Percentiles rank a stretch among this genome's conserved stretches.
Conservation (phyloP, 2,329 filamentous ascomycete species). For the Acrodontium crateriforme region DNA sequence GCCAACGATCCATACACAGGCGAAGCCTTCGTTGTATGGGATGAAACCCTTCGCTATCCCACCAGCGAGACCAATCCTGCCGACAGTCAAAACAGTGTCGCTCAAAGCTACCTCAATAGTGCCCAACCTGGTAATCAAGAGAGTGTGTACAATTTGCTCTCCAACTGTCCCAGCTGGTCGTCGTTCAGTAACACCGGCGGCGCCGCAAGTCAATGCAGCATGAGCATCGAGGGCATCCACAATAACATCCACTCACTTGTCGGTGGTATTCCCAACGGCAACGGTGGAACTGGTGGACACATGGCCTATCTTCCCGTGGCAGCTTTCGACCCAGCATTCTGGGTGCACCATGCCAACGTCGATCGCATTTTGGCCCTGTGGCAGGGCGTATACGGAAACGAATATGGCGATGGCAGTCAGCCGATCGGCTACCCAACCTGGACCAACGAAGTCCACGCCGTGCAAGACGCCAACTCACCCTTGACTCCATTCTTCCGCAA, state of each 20-base stretch:
- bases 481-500: slow-evolving; percentile 29
- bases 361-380: slow-evolving; percentile 15
- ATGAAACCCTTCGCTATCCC: slow-evolving; percentile 18
- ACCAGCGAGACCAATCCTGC: slow-evolving; percentile 12
- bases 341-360: slow-evolving; percentile 19
- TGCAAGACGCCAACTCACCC: not conserved
- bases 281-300: slow-evolving; percentile 3
- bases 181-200: slow-evolving; percentile 17
- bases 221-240: slow-evolving; percentile 8
- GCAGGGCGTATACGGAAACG: slow-evolving; percentile 2
- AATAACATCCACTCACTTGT: slow-evolving; percentile 8
- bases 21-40: slow-evolving; percentile 17
- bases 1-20: slow-evolving; percentile 12
- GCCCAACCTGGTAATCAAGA: slow-evolving; percentile 17
- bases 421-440: slow-evolving; percentile 1
- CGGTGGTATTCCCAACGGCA: slow-evolving; percentile 12
- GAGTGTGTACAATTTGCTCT: slow-evolving; percentile 20
- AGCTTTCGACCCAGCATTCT: slow-evolving; percentile 18
- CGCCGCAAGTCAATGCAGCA: slow-evolving; percentile 12
- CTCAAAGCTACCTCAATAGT: slow-evolving; percentile 15
- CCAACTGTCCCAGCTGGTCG: slow-evolving; percentile 18
- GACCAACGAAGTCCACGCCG: slow-evolving; percentile 1
- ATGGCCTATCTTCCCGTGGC: slow-evolving; percentile 16
- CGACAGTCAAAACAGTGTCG: slow-evolving; percentile 8
- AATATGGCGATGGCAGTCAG: slow-evolving; percentile 2